phyloP scores from a whole-genome alignment of 1,284 basidiomycete species.

The Apiotrichum mycotoxinovorans region DNA sequence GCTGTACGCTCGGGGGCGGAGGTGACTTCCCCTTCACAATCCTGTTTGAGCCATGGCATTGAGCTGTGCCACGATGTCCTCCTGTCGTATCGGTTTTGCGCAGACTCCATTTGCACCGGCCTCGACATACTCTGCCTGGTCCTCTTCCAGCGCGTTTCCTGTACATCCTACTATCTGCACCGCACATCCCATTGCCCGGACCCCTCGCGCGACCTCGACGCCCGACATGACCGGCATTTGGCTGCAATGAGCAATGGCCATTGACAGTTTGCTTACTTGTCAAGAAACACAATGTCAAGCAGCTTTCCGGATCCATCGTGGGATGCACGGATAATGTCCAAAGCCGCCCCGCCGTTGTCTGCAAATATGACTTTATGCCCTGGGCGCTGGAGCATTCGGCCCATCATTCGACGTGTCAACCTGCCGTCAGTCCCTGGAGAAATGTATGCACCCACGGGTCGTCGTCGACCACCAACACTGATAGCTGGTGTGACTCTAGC shows the following conservation, averaged over 20 bases:
- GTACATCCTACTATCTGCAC: conserved; percentile 69
- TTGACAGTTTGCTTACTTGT: conserved; percentile 7
- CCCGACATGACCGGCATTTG: conserved; percentile 70
- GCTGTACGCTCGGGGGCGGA: too few relatives aligned
- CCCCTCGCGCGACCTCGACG: conserved; percentile 64
- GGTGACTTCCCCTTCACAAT: too few relatives aligned
- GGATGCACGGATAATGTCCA: conserved; percentile 61
- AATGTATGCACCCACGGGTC: not conserved
- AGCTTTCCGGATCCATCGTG: conserved; percentile 3
- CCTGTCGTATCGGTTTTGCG: conserved; percentile 46
- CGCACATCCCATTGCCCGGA: conserved; percentile 63
- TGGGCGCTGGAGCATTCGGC: conserved; percentile 68
- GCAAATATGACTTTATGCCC: conserved; percentile 74
- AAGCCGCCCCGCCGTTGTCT: conserved; percentile 79
- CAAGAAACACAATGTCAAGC: conserved; percentile 16
- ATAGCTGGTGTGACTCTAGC: too few relatives aligned
- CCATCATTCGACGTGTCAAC: conserved; percentile 77
- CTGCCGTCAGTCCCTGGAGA: conserved; percentile 28
- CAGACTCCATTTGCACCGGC: conserved; percentile 63
- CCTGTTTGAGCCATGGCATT: too few relatives aligned
- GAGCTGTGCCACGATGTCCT: conserved; percentile 28
- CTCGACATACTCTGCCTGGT: conserved; percentile 66
- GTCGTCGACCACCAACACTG: conserved; percentile 35
- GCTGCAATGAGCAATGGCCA: conserved; percentile 18
- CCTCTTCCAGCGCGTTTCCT: conserved; percentile 63